Conservation (phyloP, 2,329 filamentous ascomycete genomes). For the Fusarium domesticum region DNA sequence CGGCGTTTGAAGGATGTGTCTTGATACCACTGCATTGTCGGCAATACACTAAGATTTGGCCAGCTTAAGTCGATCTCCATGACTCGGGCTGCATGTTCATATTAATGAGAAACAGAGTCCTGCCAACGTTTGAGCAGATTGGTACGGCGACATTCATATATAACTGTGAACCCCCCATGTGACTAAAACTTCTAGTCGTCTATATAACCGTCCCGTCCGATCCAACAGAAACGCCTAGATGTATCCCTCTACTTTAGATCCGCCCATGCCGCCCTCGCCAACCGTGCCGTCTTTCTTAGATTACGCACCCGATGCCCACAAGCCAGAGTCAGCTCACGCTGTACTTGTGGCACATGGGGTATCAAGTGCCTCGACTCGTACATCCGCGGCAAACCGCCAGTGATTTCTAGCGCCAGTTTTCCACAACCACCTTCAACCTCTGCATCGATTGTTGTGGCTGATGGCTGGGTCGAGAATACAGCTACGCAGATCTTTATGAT, state of each 20-base stretch:
- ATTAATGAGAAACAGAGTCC: too few relatives aligned
- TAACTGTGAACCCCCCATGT: too few relatives aligned
- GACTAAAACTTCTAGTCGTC: not conserved
- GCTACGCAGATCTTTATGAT: constrained; percentile 46
- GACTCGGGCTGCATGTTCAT: not conserved
- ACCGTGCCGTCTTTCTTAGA: constrained; percentile 48
- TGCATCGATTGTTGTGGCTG: constrained; percentile 19
- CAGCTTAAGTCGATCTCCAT: not conserved
- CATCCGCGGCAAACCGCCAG: constrained; percentile 45
- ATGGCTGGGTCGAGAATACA: constrained; percentile 34
- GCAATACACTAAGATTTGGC: not conserved
- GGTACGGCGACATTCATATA: too few relatives aligned
- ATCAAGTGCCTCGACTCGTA: constrained; percentile 49
- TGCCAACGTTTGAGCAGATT: too few relatives aligned
- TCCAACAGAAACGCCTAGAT: constrained; percentile 1
- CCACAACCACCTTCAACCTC: constrained; percentile 39
- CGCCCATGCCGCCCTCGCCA: constrained; percentile 50
- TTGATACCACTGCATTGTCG: constrained; percentile 5
- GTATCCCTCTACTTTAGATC: constrained; percentile 31
- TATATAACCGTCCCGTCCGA: constrained; percentile 5
- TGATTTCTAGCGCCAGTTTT: constrained; percentile 46
- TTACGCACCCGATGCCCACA: constrained; percentile 54
- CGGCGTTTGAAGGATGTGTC: constrained; percentile 1
- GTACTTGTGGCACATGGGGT: constrained; percentile 42
- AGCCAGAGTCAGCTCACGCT: constrained; percentile 47